Percentiles rank a stretch among this genome's conserved stretches.
Conservation (phyloP, 2,329 filamentous ascomycete species). For the Beauveria australis region DNA sequence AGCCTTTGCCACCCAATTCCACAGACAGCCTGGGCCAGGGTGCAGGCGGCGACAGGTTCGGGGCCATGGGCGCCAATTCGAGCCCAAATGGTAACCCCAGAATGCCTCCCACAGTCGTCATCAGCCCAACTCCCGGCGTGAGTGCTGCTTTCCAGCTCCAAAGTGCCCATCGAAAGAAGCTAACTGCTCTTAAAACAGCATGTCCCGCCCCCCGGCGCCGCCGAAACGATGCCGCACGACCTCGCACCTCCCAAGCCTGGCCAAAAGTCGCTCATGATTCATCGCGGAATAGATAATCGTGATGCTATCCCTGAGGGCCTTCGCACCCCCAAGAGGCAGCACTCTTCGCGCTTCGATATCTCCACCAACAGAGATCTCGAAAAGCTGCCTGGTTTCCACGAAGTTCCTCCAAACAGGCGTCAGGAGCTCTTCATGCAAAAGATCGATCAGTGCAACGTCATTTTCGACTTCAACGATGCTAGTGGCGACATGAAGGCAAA, state of each 20-base stretch:
- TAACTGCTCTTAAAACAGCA: conserved; percentile 50
- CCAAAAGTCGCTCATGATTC: conserved; percentile 79
- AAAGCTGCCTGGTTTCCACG: conserved; percentile 95
- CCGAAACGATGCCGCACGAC: conserved; percentile 97
- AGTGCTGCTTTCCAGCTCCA: conserved; percentile 24
- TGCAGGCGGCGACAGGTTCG: conserved; percentile 34
- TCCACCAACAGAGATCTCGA: conserved; percentile 94
- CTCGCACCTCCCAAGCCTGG: conserved; percentile 88
- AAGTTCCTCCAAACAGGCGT: conserved; percentile 87
- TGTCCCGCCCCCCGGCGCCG: conserved; percentile 81
- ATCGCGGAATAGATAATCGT: conserved; percentile 81
- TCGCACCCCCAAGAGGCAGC: conserved; percentile 89
- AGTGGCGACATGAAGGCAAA: conserved; percentile 99
- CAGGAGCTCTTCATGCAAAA: conserved; percentile 99
- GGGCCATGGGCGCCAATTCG: conserved; percentile 24
- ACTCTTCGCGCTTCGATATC: conserved; percentile 96
- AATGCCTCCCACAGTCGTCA: conserved; percentile 79
- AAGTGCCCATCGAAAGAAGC: neutral
- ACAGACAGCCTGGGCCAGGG: conserved; percentile 27
- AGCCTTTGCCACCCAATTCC: conserved; percentile 58
- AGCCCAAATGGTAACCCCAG: conserved; percentile 31
- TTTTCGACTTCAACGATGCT: conserved; percentile 98
- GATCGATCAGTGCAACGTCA: conserved; percentile 99
- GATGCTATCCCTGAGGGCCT: conserved; percentile 87
- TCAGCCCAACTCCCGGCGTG: conserved; percentile 90